phyloP scores from a whole-genome alignment of 306 rosid genomes.

The Pterocarpus macrocarpus region DNA sequence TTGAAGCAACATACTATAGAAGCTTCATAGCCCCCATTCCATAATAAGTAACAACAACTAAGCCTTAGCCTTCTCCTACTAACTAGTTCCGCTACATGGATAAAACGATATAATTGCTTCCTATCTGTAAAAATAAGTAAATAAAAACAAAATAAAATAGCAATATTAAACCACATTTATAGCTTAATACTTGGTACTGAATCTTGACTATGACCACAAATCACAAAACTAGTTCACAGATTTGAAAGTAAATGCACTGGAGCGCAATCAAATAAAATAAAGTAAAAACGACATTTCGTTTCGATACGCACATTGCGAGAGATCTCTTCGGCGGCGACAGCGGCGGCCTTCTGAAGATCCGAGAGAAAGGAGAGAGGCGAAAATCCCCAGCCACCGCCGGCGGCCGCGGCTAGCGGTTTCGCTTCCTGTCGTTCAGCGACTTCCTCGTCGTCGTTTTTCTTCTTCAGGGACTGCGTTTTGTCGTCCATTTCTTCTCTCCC shows the following conservation, averaged over 20 bases:
- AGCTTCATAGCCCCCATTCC: too few relatives aligned
- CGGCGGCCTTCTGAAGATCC: constrained; percentile 93
- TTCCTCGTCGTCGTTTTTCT: constrained; percentile 51
- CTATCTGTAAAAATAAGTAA: not conserved
- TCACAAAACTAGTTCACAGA: constrained; percentile 1
- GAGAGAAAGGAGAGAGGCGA: constrained; percentile 74
- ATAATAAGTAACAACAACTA: constrained; percentile 2
- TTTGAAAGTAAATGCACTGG: constrained; percentile 22
- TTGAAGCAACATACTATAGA: too few relatives aligned
- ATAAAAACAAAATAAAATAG: too few relatives aligned
- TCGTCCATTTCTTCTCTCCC: constrained; percentile 62
- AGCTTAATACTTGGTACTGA: not conserved
- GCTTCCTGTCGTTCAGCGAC: constrained; percentile 35
- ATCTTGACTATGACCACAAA: not conserved
- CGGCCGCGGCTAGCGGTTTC: constrained; percentile 18
- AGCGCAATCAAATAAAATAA: not conserved
- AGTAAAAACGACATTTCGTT: not conserved
- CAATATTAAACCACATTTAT: not conserved
- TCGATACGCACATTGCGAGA: constrained; percentile 80
- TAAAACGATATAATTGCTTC: too few relatives aligned
- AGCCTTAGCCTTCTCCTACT: too few relatives aligned
- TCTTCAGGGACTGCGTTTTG: constrained; percentile 60
- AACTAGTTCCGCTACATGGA: too few relatives aligned
- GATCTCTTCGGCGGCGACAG: constrained; percentile 94
- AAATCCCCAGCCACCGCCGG: constrained; percentile 83